Evolutionary conservation across 2,329 filamentous ascomycete species (phyloP), one percentile per base, ranked within the genome.

Genomic region (Botrytis cinerea): DNA sequence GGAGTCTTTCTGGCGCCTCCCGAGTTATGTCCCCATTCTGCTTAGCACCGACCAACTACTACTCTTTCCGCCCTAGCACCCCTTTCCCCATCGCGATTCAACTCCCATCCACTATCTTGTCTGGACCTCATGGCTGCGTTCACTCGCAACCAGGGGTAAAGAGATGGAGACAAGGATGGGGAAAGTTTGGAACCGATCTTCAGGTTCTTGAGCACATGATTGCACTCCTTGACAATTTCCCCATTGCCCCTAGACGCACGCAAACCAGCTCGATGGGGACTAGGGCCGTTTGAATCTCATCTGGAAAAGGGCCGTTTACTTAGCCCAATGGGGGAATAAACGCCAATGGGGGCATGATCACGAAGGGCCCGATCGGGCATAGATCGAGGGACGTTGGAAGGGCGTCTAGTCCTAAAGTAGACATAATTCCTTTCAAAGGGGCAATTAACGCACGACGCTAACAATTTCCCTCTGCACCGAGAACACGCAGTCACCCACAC

Each of bases 231-330:
- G 60, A 43, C 35, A 62, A 45, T 54, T 57, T 57, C 51, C 51
- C 51, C 51, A 57, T 57, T 57, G 0, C 51, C 8, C 51, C 16
- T 57, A 57, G 25, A 28, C 51, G 28, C 46, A 25, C 25, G 25
- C 22, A 40, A 40, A 38, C 10, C 4, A 1, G 35, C 64, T 28
- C 1, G 1, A 54, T 14, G 40, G 54, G 64, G 64, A 28, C 14
- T 68, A 68, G 32, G 10, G 3, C 1, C 0, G 3, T 2, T 1
- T 0, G 0, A 1, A 2, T 28, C 2, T 4, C 7, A 0, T 18
- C 5, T 6, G 14, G 0, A n/a, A 54, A 40, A 51, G 46, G 25
- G 32, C 46, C 46, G 32, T 51, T 40, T 28, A 0, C 16, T 57
- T 68, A 43, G 25, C 46, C 64, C 0, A 8, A 54, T 28, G 20